Conservation (phyloP, 371 early-diverging fungal genomes). For the Thermomucor indicae-seudaticae region DNA sequence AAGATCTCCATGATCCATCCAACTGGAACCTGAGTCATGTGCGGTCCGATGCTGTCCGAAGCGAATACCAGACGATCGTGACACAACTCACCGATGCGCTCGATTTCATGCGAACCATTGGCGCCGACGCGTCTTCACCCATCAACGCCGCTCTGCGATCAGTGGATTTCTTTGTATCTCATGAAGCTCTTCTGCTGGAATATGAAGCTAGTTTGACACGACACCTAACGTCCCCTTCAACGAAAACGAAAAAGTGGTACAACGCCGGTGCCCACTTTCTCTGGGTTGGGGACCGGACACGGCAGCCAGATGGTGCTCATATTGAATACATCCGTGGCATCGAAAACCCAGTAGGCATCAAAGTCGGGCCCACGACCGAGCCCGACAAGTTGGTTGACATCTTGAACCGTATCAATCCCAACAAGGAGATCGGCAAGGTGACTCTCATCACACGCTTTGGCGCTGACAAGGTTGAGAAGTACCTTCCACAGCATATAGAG, state of each 20-base stretch:
- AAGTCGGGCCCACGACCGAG: conserved; percentile 90
- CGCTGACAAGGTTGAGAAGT: conserved; percentile 73
- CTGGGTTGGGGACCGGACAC: conserved; percentile 98
- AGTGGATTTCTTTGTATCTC: conserved; percentile 91
- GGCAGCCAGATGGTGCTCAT: conserved; percentile 93
- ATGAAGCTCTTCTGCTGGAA: conserved; percentile 91
- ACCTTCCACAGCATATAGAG: conserved; percentile 82
- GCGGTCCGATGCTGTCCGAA: conserved; percentile 69
- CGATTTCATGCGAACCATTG: conserved; percentile 90
- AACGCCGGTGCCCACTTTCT: conserved; percentile 87
- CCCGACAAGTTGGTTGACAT: conserved; percentile 78
- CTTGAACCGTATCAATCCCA: conserved; percentile 83
- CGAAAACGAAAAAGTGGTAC: conserved; percentile 45
- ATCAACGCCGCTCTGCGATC: conserved; percentile 42
- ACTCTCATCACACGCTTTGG: conserved; percentile 96
- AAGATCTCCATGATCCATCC: conserved; percentile 85
- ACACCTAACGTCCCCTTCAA: conserved; percentile 38
- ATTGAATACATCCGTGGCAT: conserved; percentile 95
- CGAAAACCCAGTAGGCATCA: conserved; percentile 94
- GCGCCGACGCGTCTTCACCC: conserved; percentile 53
- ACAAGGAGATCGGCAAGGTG: conserved; percentile 85
- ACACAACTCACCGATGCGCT: conserved; percentile 81
- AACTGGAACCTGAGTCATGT: conserved; percentile 92
- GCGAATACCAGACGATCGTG: conserved; percentile 88
- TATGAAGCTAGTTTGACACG: conserved; percentile 88